Base-by-base conservation (phyloP, 2,329 filamentous ascomycete species). In the Pseudocercospora eumusae region DNA sequence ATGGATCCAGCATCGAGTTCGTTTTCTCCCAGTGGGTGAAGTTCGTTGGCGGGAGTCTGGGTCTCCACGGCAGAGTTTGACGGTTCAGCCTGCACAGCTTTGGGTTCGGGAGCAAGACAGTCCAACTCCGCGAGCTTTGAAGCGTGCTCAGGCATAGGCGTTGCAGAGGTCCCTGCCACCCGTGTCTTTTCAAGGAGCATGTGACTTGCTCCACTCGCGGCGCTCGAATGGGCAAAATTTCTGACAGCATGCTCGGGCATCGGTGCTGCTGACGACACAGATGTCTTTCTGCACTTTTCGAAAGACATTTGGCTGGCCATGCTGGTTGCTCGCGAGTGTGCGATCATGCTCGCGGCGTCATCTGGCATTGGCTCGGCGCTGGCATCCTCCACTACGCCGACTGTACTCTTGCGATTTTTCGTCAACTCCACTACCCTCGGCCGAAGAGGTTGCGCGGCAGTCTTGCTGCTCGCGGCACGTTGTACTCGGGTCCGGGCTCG, bases 361-460 rank as follows among this genome's bases (percentile, higher is more conserved):
- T 57, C 57, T 1, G 57, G 61, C 53, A 63, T 57, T 2, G 50
- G 55, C 27, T 63, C 61, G 20, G 57, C 57, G 4, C 53, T 49
- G 13, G 63, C 66, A 18, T 64, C 61, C 47, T 72, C 72, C 55
- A 72, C 65, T 50, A 73, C 59, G 2, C 71, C 71, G 25, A 71
- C 63, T 28, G 70, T 71, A 56, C 72, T 74, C 67, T 73, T 74
- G 42, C 73, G 64, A 47, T 71, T 69, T 60, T 66, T 68, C 9
- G 55, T 62, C 61, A 75, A 54, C 45, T 75, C 70, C 50, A 75
- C 73, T 2, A 75, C 68, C 28, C 69, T 61, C 20, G 74, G 74
- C 23, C 66, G 53, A 13, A 75, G 36, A 11, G 72, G 72, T 56
- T 70, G 71, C 54, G 69, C 73, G 18, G 62, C 68, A 15, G 54